Base-by-base conservation (phyloP, 1,284 basidiomycete genomes). In the Athelia psychrophila region DNA sequence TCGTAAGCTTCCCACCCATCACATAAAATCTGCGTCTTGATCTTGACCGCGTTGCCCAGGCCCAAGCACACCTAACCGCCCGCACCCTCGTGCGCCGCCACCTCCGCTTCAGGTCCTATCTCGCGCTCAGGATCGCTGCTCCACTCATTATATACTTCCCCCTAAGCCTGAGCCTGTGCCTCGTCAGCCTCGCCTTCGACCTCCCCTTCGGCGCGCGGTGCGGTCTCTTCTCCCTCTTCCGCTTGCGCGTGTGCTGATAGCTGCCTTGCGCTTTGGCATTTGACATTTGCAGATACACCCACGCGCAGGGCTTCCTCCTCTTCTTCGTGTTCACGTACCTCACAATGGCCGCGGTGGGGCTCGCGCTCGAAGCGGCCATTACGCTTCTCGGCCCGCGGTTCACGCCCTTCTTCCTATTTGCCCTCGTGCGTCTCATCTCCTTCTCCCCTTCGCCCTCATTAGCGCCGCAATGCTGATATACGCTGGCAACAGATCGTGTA, bases 141-240 rank as follows among this genome's bases (percentile, higher is more conserved):
- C 77, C 77, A 0, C 49, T 75, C 44, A 8, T 65, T n/a, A 58
- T 68, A 12, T 80, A 79, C 62, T 44, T 74, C 33, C 64, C 68
- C 33, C 55, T 79, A 16, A 71, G 70, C 18, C 60, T 78, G 57
- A 67, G 69, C 57, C 77, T 76, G 59, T 63, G 73, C 15, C 76
- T 80, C 63, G 57, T 80, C 52, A 68, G 63, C 58, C 62, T 78
- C 12, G 75, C 78, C 0, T 80, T 77, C 68, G 56, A 64, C 24
- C 58, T 72, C 2, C 72, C 70, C 1, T 68, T 71, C 24, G 64
- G 59, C 27, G 64, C 63, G 56, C 27, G 27, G 27, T 30, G 13
- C 27, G 27, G n/a, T n/a, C n/a, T 30, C 27, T 30, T 30, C 27
- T 30, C 27, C 27, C 5, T 13, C 13, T 30, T 30, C 13, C 27